Evolutionary conservation across 2,329 filamentous ascomycete species (phyloP).

Genomic region (Cladophialophora exuberans): DNA sequence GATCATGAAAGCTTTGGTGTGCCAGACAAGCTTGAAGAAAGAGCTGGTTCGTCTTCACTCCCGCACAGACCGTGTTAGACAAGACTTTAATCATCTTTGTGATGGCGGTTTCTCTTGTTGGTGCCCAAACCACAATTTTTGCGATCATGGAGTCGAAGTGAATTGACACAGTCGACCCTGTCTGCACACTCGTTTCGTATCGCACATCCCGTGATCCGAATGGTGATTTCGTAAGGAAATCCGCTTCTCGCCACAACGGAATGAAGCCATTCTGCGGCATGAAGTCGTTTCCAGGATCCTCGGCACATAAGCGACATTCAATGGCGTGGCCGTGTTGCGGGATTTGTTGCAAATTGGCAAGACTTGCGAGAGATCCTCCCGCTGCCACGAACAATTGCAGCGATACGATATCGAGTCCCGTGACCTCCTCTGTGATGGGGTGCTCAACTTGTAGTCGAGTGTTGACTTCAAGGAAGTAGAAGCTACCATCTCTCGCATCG

Average conservation of each 20-base stretch:
- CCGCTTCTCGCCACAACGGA: constrained; percentile 40
- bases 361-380: constrained; percentile 35
- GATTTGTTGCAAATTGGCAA: constrained; percentile 32
- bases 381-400: constrained; percentile 43
- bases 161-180: constrained; percentile 45
- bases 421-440: constrained; percentile 47
- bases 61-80: constrained; percentile 63
- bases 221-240: constrained; percentile 5
- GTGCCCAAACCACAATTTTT: constrained; percentile 51
- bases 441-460: constrained; percentile 57
- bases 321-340: constrained; percentile 46
- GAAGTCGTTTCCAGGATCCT: constrained; percentile 46
- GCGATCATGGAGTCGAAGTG: constrained; percentile 54
- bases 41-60: constrained; percentile 55
- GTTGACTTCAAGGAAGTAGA: constrained; percentile 56
- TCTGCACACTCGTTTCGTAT: constrained; percentile 47
- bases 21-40: constrained; percentile 37
- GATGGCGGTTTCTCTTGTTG: constrained; percentile 41
- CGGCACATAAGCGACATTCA: constrained; percentile 51
- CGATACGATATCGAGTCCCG: constrained; percentile 45
- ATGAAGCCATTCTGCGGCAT: constrained; percentile 43
- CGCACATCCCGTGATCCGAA: constrained; percentile 38
- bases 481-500: constrained; percentile 42
- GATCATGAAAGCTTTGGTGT: constrained; percentile 50
- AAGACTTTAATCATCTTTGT: constrained; percentile 42